These are phyloP conservation scores for Aquilaria malaccensis DNA, from an alignment of 345 rosid species.

Conservation along the genomic window DNA sequence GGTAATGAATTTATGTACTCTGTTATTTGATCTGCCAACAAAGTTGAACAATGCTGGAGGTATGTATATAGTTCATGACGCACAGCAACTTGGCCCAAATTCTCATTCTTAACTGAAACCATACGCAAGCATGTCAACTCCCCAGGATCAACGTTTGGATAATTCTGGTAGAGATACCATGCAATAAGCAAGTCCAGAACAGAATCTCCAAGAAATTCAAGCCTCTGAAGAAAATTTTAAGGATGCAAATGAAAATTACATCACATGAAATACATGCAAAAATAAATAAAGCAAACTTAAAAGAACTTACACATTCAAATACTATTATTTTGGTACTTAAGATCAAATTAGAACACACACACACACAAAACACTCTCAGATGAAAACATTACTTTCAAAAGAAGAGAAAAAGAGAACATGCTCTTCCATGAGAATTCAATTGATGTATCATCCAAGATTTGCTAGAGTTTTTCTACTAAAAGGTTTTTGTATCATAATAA, in stretches of 20 bases:
- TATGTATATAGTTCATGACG: slow-evolving; percentile 42
- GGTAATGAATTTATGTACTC: slow-evolving; percentile 44
- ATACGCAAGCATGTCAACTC: slow-evolving; percentile 86
- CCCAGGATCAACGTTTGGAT: slow-evolving; percentile 64
- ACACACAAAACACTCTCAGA: no score
- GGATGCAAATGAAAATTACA: slow-evolving; percentile 3
- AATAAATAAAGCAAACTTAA: background rate
- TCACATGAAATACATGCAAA: background rate
- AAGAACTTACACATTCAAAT: background rate
- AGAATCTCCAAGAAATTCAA: slow-evolving; percentile 92
- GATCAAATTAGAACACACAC: background rate
- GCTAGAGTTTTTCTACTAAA: background rate
- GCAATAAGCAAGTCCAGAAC: slow-evolving; percentile 84
- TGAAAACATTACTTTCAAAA: no score
- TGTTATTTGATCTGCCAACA: slow-evolving; percentile 46
- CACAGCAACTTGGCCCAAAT: slow-evolving; percentile 73
- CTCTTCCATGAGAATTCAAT: no score
- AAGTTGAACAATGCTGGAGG: slow-evolving; percentile 48
- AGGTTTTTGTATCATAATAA: no score
- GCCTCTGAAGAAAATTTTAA: slow-evolving; percentile 45
- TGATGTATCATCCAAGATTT: no score
- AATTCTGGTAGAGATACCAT: slow-evolving; percentile 57
- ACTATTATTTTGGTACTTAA: background rate
- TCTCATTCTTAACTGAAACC: slow-evolving; percentile 75
- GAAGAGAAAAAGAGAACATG: no score